Conservation (phyloP, 305 asterid genomes). For the Rubia balearica region DNA sequence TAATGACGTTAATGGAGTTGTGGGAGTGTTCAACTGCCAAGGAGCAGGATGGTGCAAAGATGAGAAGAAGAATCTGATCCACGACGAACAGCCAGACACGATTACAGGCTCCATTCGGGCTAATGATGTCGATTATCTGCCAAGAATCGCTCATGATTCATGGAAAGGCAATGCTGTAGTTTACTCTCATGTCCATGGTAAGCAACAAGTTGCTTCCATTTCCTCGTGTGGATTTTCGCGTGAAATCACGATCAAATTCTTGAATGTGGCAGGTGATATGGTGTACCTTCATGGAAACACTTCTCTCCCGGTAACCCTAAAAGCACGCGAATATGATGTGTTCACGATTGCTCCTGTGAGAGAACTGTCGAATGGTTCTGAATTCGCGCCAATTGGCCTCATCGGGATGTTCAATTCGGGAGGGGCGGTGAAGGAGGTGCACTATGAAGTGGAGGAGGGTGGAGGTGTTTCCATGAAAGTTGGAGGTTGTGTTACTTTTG, state of each 20-base stretch:
- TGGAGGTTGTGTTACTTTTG: slow-evolving; percentile 59
- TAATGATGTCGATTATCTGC: slow-evolving; percentile 64
- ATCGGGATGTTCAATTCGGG: slow-evolving; percentile 79
- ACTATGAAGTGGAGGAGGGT: slow-evolving; percentile 32
- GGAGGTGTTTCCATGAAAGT: slow-evolving; percentile 40
- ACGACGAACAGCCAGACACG: slow-evolving; percentile 58
- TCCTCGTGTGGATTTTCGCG: not conserved
- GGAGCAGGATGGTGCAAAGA: slow-evolving; percentile 88
- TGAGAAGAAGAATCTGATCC: slow-evolving; percentile 72
- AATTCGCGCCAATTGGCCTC: slow-evolving; percentile 73
- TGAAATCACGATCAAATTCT: not conserved
- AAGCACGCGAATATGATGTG: slow-evolving; percentile 59
- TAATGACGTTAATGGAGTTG: slow-evolving; percentile 61
- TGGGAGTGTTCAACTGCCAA: slow-evolving; percentile 88
- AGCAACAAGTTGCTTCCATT: not conserved
- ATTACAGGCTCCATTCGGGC: slow-evolving; percentile 57
- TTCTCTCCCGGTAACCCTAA: slow-evolving; percentile 61
- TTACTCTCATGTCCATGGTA: slow-evolving; percentile 70
- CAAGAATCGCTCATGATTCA: slow-evolving; percentile 43
- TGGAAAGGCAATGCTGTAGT: slow-evolving; percentile 64
- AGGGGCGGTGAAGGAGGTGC: slow-evolving; percentile 57
- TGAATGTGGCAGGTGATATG: slow-evolving; percentile 45
- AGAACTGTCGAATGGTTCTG: slow-evolving; percentile 34
- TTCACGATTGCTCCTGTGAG: slow-evolving; percentile 60
- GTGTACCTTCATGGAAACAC: slow-evolving; percentile 54